These are phyloP conservation scores for Pichia cabralensis DNA, from an alignment of 805 yeast species.

Conservation along the genomic window DNA sequence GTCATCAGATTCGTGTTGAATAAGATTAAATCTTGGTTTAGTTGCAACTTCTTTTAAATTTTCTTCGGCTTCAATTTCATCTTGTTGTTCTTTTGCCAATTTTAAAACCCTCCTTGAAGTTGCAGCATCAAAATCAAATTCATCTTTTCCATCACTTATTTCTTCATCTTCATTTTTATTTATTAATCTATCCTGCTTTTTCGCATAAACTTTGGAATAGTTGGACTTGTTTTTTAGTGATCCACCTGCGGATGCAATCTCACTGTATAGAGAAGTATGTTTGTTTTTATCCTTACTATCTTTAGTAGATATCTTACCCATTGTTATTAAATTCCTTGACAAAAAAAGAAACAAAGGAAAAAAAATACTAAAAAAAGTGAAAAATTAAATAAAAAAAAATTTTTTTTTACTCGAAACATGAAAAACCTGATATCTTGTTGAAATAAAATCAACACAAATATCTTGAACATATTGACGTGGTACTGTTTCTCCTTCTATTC, in stretches of 20 bases:
- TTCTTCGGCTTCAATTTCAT: slow-evolving; percentile 72
- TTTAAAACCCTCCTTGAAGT: slow-evolving; percentile 78
- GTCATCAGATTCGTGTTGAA: slow-evolving; percentile 29
- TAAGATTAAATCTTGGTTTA: slow-evolving; percentile 22
- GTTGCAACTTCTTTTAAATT: slow-evolving; percentile 19
- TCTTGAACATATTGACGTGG: too few relatives aligned
- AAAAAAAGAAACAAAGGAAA: neutral
- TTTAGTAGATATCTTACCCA: slow-evolving; percentile 58
- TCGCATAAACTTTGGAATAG: slow-evolving; percentile 10
- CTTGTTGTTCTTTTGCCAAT: slow-evolving; percentile 88
- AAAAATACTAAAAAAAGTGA: neutral
- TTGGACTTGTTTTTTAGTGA: slow-evolving; percentile 37
- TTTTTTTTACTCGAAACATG: too few relatives aligned
- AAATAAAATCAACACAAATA: too few relatives aligned
- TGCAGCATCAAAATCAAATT: slow-evolving; percentile 66
- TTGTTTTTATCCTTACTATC: slow-evolving; percentile 49
- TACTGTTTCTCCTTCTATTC: neutral
- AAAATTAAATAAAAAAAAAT: neutral
- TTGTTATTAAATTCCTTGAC: slow-evolving; percentile 15
- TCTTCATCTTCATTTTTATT: slow-evolving; percentile 25
- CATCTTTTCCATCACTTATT: slow-evolving; percentile 40
- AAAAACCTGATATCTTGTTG: too few relatives aligned
- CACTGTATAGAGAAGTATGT: slow-evolving; percentile 75
- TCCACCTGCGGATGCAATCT: slow-evolving; percentile 68
- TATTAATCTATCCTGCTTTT: too few relatives aligned